Evolutionary conservation across 1,284 basidiomycete genomes (phyloP), one percentile per base, ranked within the genome.

Genomic region (Pascua sp.): DNA sequence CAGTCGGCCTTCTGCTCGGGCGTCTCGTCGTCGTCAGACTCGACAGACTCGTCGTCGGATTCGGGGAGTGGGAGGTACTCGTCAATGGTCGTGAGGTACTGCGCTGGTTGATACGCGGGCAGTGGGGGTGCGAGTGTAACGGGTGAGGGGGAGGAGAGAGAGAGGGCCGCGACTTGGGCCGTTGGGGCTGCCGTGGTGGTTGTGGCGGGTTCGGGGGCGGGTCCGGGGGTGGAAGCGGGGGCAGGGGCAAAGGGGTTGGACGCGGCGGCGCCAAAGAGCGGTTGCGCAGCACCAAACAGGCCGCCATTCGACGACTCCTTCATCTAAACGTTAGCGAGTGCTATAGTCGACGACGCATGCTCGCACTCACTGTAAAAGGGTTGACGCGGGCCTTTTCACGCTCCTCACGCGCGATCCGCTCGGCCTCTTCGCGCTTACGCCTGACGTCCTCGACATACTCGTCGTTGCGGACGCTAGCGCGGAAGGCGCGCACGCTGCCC

Each of bases 41-140:
- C 59, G 32, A 65, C 60, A 37, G 32, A 37, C 3, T 65, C 57
- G 16, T 66, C 68, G 40, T 68, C 65, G 2, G 67, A 67, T 42
- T 69, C 71, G 0, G 67, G 61, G 2, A 64, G 62, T 2, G 68
- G 65, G 15, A 77, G 59, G 67, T 77, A 78, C 58, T 78, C 77
- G 51, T 74, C 75, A 24, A 75, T 69, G 2, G 77, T 77, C 11
- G 67, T 53, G 42, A 78, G 68, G 61, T 77, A 78, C 56, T 76
- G 75, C 3, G 74, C 58, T 2, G 77, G 77, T 43, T 73, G 72
- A 55, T 78, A 78, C 3, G 74, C 71, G 2, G 75, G 77, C 10
- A 72, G 52, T 42, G 73, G 74, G 8, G 72, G 70, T 7, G 61
- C 62, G 45, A 65, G 64, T 40, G 67, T 57, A 4, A 53, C 40